Percentiles rank a stretch among this genome's conserved stretches.
Evolutionary conservation across 768 basidiomycete species (phyloP).

Genomic region (Mycena polygramma): DNA sequence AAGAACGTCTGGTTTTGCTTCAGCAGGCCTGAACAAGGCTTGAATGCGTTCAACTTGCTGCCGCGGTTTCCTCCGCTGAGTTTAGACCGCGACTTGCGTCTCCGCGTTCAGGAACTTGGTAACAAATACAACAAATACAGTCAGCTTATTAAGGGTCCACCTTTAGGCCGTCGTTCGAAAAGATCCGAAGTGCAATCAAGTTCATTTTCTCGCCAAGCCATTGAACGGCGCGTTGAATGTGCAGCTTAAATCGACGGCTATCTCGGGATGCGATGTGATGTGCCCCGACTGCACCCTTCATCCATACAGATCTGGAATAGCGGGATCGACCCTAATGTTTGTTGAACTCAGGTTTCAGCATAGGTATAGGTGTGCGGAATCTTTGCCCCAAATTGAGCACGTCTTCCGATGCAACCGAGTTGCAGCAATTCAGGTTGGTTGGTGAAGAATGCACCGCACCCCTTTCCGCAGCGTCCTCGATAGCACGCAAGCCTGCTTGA

Average conservation of each 20-base stretch:
- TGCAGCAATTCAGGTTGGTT: constrained; percentile 9
- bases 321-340: too few relatives aligned
- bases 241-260: background rate
- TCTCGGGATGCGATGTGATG: background rate
- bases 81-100: too few relatives aligned
- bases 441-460: constrained; percentile 7
- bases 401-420: background rate
- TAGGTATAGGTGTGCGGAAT: too few relatives aligned
- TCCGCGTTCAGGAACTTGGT: too few relatives aligned
- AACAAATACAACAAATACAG: background rate
- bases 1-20: too few relatives aligned
- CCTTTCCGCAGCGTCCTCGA: constrained; percentile 2
- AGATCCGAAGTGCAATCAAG: background rate
- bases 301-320: too few relatives aligned
- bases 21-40: too few relatives aligned
- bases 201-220: background rate
- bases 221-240: background rate
- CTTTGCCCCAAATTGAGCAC: background rate
- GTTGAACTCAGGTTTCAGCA: too few relatives aligned
- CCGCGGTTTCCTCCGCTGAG: too few relatives aligned
- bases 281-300: background rate
- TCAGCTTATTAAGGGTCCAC: background rate
- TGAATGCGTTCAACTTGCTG: too few relatives aligned
- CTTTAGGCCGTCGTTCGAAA: background rate
- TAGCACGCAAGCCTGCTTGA: background rate